phyloP scores from a whole-genome alignment of 192 early-diverging fungal genomes.

The Coemansia sp. region DNA sequence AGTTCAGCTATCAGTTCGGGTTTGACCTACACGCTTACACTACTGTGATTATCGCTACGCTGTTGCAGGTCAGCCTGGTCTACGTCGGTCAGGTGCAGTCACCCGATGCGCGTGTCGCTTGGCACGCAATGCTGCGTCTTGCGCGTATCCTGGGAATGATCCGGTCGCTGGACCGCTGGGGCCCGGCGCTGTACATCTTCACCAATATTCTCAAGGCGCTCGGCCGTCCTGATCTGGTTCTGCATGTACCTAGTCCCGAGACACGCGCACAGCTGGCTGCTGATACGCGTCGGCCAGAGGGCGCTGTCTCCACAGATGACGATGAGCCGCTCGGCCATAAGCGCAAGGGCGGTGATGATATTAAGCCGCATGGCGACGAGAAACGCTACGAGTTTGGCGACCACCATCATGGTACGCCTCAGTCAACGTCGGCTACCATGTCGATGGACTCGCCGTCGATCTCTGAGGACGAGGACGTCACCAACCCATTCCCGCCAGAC shows the following conservation, averaged over 20 bases:
- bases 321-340: conserved; percentile 18
- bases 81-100: conserved; percentile 53
- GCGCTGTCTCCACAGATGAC: background rate
- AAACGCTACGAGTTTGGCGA: conserved; percentile 53
- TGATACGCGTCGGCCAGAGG: conserved; percentile 21
- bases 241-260: conserved; percentile 43
- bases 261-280: conserved; percentile 31
- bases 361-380: conserved; percentile 42
- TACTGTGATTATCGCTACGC: conserved; percentile 38
- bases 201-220: conserved; percentile 57
- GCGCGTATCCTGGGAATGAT: conserved; percentile 53
- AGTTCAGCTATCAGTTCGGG: conserved; percentile 53
- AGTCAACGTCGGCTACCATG: conserved; percentile 20
- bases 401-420: conserved; percentile 51
- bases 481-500: conserved; percentile 52
- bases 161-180: conserved; percentile 53
- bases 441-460: conserved; percentile 19
- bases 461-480: conserved; percentile 48
- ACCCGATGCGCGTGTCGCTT: conserved; percentile 30
- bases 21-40: conserved; percentile 49
- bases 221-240: conserved; percentile 43
- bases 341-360: conserved; percentile 29
- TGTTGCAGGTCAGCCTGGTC: conserved; percentile 48
- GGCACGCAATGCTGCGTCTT: conserved; percentile 50
- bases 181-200: conserved; percentile 52